Evolutionary conservation across 176 grass and related monocot species (phyloP), one percentile per base, ranked within the genome.

Genomic region (Calamus simplicifolius): DNA sequence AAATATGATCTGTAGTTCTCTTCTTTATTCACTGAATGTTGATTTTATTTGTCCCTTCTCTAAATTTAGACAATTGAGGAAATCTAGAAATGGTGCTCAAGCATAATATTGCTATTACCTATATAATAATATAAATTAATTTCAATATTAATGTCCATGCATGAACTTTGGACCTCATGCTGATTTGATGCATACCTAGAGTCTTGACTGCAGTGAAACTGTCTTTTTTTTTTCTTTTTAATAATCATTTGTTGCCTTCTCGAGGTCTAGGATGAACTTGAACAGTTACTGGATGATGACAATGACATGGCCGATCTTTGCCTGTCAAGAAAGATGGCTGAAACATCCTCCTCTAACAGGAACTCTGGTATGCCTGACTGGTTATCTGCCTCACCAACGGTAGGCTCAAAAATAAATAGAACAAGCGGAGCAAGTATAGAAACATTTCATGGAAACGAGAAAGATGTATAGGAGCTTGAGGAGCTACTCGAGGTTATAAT

Each of bases 201-300:
- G 21, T 43, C 4, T 17, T 29, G 29, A 21, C 25, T 43, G 17
- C 18, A 48, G 18, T 58, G 16, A 29, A 49, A 5, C 19, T 25
- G 53, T 6, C n/a, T 31, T 48, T 30, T 19, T 54, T 16, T 43
- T 23, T 59, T 31, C 60, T 10, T 29, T 31, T 5, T 49, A 18
- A 3, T 23, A 52, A 29, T 53, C 2, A 6, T 19, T 5, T 28
- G 2, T 52, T 7, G 4, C 18, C 49, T 52, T 29, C 15, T 71
- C 25, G 23, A 71, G 57, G 69, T 71, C 29, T 19, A 57, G 51
- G 69, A 71, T 61, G 69, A 71, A 52, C 56, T 71, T 71, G 69
- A 71, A 61, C 43, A 27, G 4, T 27, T 71, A 52, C 21, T 71
- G 18, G 69, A 71, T 30, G 69, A 71, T 71, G 69, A 61, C 57